A percentile compares a stretch with the other conserved stretches of the same genome.
phyloP scores from a whole-genome alignment of 2,329 filamentous ascomycete genomes.

The Exophiala bonariae region DNA sequence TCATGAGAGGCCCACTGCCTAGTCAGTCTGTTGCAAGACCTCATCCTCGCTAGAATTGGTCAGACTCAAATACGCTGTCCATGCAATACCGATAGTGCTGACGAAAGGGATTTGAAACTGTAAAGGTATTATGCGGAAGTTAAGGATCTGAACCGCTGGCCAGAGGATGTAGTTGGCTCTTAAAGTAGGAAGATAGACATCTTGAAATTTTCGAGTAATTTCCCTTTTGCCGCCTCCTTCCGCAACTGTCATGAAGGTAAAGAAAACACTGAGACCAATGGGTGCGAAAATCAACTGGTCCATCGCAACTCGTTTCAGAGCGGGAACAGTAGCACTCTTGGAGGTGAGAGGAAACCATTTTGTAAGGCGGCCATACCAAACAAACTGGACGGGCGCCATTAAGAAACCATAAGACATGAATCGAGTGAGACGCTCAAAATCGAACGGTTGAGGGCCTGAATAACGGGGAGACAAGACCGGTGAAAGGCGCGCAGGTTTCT shows the following conservation, averaged over 20 bases:
- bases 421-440: slow-evolving; percentile 88
- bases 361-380: slow-evolving; percentile 89
- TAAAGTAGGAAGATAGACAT: slow-evolving; percentile 89
- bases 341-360: slow-evolving; percentile 82
- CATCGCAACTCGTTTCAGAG: slow-evolving; percentile 84
- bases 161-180: slow-evolving; percentile 96
- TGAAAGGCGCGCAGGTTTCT: slow-evolving; percentile 65
- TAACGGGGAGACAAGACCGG: slow-evolving; percentile 68
- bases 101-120: slow-evolving; percentile 98
- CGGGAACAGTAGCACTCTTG: slow-evolving; percentile 69
- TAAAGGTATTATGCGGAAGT: slow-evolving; percentile 92
- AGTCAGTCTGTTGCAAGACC: slow-evolving; percentile 9
- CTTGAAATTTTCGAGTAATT: slow-evolving; percentile 79
- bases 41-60: slow-evolving; percentile 81
- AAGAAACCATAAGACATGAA: slow-evolving; percentile 98
- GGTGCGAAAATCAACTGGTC: slow-evolving; percentile 95
- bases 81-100: slow-evolving; percentile 91
- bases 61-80: slow-evolving; percentile 94
- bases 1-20: too few species aligned
- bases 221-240: slow-evolving; percentile 86
- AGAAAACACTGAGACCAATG: slow-evolving; percentile 82
- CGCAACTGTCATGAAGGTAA: slow-evolving; percentile 92
- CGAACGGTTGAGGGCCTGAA: slow-evolving; percentile 75
- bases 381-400: slow-evolving; percentile 93
- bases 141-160: slow-evolving; percentile 94